Percentiles rank a stretch among this genome's conserved stretches.
Evolutionary conservation across 2,329 filamentous ascomycete species (phyloP).

Genomic region (Penicillium rolfsii): DNA sequence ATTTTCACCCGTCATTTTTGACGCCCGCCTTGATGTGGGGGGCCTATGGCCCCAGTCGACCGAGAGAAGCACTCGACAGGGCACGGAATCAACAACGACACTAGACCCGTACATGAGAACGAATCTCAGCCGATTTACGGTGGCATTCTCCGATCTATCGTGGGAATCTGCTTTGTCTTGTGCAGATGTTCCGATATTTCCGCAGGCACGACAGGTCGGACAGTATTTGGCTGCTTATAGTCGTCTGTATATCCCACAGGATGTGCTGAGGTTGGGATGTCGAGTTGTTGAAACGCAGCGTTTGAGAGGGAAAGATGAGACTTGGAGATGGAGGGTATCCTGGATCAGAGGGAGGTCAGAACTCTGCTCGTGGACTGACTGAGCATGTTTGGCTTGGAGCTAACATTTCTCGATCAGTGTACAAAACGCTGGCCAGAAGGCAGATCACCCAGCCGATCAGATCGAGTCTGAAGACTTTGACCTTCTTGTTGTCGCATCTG

Average conservation of each 20-base stretch:
- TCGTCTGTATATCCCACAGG: slow-evolving; percentile 57
- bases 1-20: slow-evolving; percentile 73
- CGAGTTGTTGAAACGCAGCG: slow-evolving; percentile 38
- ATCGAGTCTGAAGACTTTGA: slow-evolving; percentile 58
- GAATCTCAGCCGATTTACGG: slow-evolving; percentile 77
- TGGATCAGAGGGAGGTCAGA: slow-evolving; percentile 30
- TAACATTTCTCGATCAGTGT: not conserved
- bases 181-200: slow-evolving; percentile 63
- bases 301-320: slow-evolving; percentile 15
- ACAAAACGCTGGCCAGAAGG: not conserved
- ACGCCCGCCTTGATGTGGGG: slow-evolving; percentile 66
- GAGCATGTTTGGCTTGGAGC: not conserved
- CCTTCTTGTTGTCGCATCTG: slow-evolving; percentile 71
- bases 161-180: slow-evolving; percentile 60
- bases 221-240: slow-evolving; percentile 70
- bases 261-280: slow-evolving; percentile 56
- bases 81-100: slow-evolving; percentile 5
- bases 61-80: not conserved
- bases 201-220: slow-evolving; percentile 76
- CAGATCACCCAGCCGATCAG: slow-evolving; percentile 2
- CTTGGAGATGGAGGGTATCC: slow-evolving; percentile 48
- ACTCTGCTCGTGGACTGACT: not conserved
- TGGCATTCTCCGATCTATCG: slow-evolving; percentile 64
- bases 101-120: slow-evolving; percentile 62
- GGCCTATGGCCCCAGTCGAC: slow-evolving; percentile 71